These are phyloP conservation scores for Lachancea meyersii DNA, from an alignment of 805 yeast species.

Conservation along the genomic window DNA sequence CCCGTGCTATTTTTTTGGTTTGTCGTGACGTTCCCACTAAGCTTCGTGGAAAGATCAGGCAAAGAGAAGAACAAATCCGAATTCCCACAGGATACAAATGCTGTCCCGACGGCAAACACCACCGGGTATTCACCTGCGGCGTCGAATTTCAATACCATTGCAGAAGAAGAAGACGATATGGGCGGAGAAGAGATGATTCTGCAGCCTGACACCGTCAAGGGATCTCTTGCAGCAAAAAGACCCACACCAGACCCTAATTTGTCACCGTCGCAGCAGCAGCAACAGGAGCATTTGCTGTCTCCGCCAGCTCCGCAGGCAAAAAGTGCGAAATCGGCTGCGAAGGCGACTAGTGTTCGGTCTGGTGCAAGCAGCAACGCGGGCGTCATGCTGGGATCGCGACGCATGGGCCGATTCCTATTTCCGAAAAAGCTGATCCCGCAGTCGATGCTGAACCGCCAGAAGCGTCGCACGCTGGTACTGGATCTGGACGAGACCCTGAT, in stretches of 20 bases:
- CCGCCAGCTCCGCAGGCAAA: not conserved
- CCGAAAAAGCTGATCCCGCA: slow-evolving; percentile 39
- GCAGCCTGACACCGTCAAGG: slow-evolving; percentile 30
- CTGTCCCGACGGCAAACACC: not conserved
- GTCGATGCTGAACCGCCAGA: slow-evolving; percentile 31
- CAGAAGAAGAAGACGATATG: slow-evolving; percentile 25
- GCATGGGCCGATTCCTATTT: slow-evolving; percentile 38
- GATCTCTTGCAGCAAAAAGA: slow-evolving; percentile 20
- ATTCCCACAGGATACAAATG: not conserved
- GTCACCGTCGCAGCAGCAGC: slow-evolving; percentile 3
- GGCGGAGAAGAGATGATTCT: slow-evolving; percentile 27
- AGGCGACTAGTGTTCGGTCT: slow-evolving; percentile 13
- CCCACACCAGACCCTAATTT: slow-evolving; percentile 7
- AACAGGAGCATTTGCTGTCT: not conserved
- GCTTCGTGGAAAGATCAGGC: slow-evolving; percentile 31
- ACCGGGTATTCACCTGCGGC: not conserved
- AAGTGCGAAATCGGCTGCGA: not conserved
- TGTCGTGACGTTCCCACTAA: slow-evolving; percentile 51
- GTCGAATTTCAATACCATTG: slow-evolving; percentile 5
- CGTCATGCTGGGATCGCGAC: slow-evolving; percentile 25
- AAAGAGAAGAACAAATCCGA: slow-evolving; percentile 1
- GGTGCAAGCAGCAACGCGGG: slow-evolving; percentile 7
- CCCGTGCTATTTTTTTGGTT: slow-evolving; percentile 48
- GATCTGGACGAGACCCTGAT: slow-evolving; percentile 94
- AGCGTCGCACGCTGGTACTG: slow-evolving; percentile 59